phyloP scores from a whole-genome alignment of 2,329 filamentous ascomycete genomes.

The Aspergillus melleus region DNA sequence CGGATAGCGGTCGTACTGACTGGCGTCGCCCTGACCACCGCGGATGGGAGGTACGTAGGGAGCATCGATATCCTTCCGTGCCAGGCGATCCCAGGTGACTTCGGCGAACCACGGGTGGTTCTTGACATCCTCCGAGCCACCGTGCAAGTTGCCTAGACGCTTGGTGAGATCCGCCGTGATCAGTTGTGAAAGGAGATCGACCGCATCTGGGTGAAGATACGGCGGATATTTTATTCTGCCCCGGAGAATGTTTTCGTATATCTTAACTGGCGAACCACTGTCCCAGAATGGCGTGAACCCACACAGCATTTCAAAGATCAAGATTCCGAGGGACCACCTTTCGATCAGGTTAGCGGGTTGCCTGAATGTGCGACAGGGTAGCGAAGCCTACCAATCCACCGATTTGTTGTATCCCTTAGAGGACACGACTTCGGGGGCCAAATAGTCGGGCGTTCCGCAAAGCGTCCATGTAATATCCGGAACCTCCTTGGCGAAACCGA shows the following conservation, averaged over 20 bases:
- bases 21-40: slow-evolving; percentile 89
- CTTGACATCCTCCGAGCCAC: slow-evolving; percentile 89
- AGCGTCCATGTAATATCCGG: slow-evolving; percentile 99
- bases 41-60: slow-evolving; percentile 96
- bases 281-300: slow-evolving; percentile 99
- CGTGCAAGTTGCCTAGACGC: slow-evolving; percentile 88
- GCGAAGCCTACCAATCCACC: slow-evolving; percentile 80
- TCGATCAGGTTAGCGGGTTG: slow-evolving; percentile 5
- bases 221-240: slow-evolving; percentile 95
- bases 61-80: slow-evolving; percentile 95
- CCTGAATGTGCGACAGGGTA: not conserved
- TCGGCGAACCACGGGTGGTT: slow-evolving; percentile 95
- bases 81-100: slow-evolving; percentile 93
- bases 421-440: slow-evolving; percentile 96
- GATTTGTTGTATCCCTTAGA: slow-evolving; percentile 99
- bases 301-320: slow-evolving; percentile 99
- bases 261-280: slow-evolving; percentile 95
- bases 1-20: slow-evolving; percentile 96
- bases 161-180: slow-evolving; percentile 96
- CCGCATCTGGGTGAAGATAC: slow-evolving; percentile 91
- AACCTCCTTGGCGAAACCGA: slow-evolving; percentile 97
- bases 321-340: slow-evolving; percentile 97
- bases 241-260: slow-evolving; percentile 98
- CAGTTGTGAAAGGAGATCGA: slow-evolving; percentile 85
- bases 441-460: slow-evolving; percentile 95